Evolutionary conservation across 163 green algal genomes (phyloP), one percentile per base, ranked within the genome.

Genomic region (Trebouxia gelatinosa): DNA sequence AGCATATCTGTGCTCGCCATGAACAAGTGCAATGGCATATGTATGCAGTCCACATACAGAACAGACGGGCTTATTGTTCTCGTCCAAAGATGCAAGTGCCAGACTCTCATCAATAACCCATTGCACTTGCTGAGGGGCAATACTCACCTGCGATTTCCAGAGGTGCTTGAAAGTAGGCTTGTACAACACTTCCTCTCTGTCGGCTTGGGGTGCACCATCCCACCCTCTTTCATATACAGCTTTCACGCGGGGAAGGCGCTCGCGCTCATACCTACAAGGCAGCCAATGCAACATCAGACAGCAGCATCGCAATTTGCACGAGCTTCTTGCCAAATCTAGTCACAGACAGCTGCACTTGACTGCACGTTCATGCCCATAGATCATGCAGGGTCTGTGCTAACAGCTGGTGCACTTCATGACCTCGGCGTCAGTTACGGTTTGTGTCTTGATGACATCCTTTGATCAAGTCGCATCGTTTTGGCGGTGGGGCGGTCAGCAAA

Each of bases 221-320:
- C 11, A 34, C 13, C 65, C 65, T 26, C 54, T 51, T 19, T 35
- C 38, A 51, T 57, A 3, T 1, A 74, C 23, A 34, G 23, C 65
- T 26, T 54, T 50, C 5, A 74, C 38, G 7, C 65, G 35, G 3
- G 35, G 35, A 3, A 32, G 23, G 4, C 16, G 37, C 65, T 74
- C 65, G 11, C 4, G 17, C 37, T 74, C 65, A 74, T 74, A 74
- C 7, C 65, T 74, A 43, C 39, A 58, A n/a, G 17, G 13, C 5
- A 11, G 13, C 6, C 35, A 35, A 31, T 58, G 13, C 9, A 59
- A 17, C 7, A 31, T 5, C 57, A 37, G 31, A 35, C 7, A 59
- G 5, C 6, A 6, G 65, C 65, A 57, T 19, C 28, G 21, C 37
- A 51, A 50, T 3, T 39, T 67, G 28, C 28, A 67, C 9, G 23